Evolutionary conservation across 306 rosid species (phyloP), one percentile per base, ranked within the genome.

Genomic region (Trichosanthes cucumerina): DNA sequence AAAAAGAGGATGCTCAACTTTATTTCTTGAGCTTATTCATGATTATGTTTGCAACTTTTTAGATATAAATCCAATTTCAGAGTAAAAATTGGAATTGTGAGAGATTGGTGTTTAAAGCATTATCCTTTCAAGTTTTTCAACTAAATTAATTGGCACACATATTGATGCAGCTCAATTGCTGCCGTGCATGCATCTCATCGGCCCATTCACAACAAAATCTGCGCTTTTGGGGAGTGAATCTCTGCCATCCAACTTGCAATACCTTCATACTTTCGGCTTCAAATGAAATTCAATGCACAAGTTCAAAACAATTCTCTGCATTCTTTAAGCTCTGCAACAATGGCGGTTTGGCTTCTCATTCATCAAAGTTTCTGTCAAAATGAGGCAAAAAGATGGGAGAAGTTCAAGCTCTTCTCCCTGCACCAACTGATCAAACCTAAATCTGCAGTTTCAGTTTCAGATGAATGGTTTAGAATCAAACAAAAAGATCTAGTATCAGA

Each of bases 221-320:
- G 41, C n/a, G 71, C 50, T 10, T 5, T 19, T 68, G 31, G 52
- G 16, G 52, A 2, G 0, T 38, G 75, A 69, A 69, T 41, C 75
- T 69, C 75, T 69, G 75, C 34, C 75, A 69, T 69, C 54, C 75
- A 69, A 69, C 75, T 69, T 69, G 75, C 75, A 23, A 2, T 9
- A 26, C 21, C 23, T 43, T 65, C 34, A 23, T 43, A 70, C 54
- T 70, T 70, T 68, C 34, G 57, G 76, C 33, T 38, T 19, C 31
- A 9, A 46, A 41, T 43, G 31, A 33, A 69, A 12, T 23, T 66
- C 50, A 69, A 12, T 23, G 38, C 50, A 57, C 21, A 53, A 53
- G 58, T 53, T 50, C 56, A 50, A 13, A 50, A 11, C 39, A 0
- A 36, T 44, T 7, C n/a, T n/a, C n/a, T n/a, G n/a, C n/a, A n/a